Evolutionary conservation across 2,329 filamentous ascomycete species (phyloP), one percentile per base, ranked within the genome.

Genomic region (Ceratocystis diversiconidia): DNA sequence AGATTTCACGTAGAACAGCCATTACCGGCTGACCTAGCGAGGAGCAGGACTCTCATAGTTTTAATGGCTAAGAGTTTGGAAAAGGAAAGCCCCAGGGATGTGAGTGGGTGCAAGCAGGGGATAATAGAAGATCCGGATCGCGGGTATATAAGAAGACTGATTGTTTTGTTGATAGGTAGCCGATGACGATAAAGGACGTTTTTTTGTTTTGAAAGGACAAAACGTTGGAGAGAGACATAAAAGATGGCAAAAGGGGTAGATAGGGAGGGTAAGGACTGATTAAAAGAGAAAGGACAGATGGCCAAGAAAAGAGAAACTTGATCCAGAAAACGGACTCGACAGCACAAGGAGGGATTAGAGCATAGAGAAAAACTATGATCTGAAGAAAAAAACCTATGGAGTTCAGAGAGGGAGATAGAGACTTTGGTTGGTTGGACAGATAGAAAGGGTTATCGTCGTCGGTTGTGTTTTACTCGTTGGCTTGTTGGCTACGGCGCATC

Each of bases 401-500:
- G 30, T 25, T 17, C 10, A 25, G 17, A 6, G 64, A 68, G 66
- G 62, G 67, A 46, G 22, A 28, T 30, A 43, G n/a, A 2, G 32
- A 25, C 7, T 61, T 63, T 32, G 60, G 48, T 60, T 64, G n/a
- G 25, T 46, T 10, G 48, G 19, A 60, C 63, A 61, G 65, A 65
- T 65, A 65, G 48, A 60, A 52, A 30, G 32, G 65, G 57, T 43
- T 61, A 41, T 60, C 63, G 43, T 59, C 62, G 43, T 17, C 60
- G 19, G 30, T 12, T 25, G 19, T 25, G 7, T 48, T 69, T 71
- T 84, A 84, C 74, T 84, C 82, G 62, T 76, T 70, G 63, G 78
- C 73, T 71, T 80, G 80, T 78, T 95, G 88, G 80, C 90, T 95
- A 75, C 94, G 90, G 72, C 94, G 90, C 86, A 95, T 95, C 84